Evolutionary conservation across 2,329 filamentous ascomycete genomes (phyloP), one percentile per base, ranked within the genome.

Genomic region (Pseudogymnoascus sp.): DNA sequence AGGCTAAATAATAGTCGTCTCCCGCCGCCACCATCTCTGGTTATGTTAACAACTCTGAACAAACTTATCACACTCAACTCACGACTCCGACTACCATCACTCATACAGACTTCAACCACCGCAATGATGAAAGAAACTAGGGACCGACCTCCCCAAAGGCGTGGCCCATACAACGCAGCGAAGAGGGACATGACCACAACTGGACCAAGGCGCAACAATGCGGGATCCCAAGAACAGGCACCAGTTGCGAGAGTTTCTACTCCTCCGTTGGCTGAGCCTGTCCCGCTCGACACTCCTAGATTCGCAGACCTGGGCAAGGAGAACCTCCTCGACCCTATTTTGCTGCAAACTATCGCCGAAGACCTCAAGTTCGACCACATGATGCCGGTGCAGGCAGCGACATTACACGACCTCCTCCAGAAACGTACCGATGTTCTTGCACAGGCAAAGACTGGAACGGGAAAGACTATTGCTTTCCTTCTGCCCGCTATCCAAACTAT

Each of bases 381-480:
- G 94, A 97, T 93, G 20, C 88, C 94, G 20, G 93, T 99, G 12
- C 94, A 99, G 74, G 81, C 85, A 57, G 82, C 87, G 72, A 96
- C 93, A 11, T 92, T 99, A 71, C 85, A 85, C 63, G 82, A 90
- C 61, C 90, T 89, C 3, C 78, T 97, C 41, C 84, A 86, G 28
- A 66, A 72, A 66, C 92, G 94, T 20, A 83, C 47, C 6, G 68
- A 63, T 70, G 90, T 88, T 68, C 81, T 97, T 67, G 94, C 93
- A 54, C 94, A 97, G 78, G 94, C 94, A 63, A 96, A 90, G 77
- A 99, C 94, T 7, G 94, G 94, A 72, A 97, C 94, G 3, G 94
- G 94, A 72, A 99, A 99, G 78, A 99, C 94, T 0, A 78, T 97
- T 62, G 94, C 90, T 36, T 99, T 97, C 79, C 81, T 99, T 22